phyloP scores from a whole-genome alignment of 2,329 filamentous ascomycete species.

The Penicillium sp. region DNA sequence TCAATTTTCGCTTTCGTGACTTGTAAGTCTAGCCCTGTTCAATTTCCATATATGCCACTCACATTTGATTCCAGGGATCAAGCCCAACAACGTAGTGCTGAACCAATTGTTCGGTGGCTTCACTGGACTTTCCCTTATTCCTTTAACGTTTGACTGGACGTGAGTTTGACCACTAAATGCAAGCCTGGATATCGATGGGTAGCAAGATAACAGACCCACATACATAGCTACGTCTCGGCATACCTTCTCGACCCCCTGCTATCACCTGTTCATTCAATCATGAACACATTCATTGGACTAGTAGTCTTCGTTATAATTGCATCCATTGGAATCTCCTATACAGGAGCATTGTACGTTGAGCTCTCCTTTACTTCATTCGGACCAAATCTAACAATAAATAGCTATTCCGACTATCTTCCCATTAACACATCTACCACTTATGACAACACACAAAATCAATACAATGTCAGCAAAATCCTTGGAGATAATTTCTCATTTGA shows the following conservation, averaged over 20 bases:
- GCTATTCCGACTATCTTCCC: slow-evolving; percentile 33
- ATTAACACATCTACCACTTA: slow-evolving; percentile 34
- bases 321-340: slow-evolving; percentile 34
- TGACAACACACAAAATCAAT: slow-evolving; percentile 35
- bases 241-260: slow-evolving; percentile 33
- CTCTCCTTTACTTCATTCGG: too few species aligned
- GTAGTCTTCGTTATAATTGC: slow-evolving; percentile 33
- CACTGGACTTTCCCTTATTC: slow-evolving; percentile 66
- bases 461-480: slow-evolving; percentile 36
- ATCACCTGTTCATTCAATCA: slow-evolving; percentile 29
- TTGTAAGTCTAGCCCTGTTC: slow-evolving; percentile 44
- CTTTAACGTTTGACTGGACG: slow-evolving; percentile 55
- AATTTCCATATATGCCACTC: background rate
- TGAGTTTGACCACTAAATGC: slow-evolving; percentile 13
- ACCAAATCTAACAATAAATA: slow-evolving; percentile 1
- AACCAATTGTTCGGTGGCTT: slow-evolving; percentile 62
- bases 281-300: slow-evolving; percentile 35
- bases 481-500: slow-evolving; percentile 33
- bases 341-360: slow-evolving; percentile 27
- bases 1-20: slow-evolving; percentile 67
- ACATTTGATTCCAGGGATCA: slow-evolving; percentile 39
- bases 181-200: background rate
- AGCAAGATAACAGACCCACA: background rate
- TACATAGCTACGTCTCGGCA: slow-evolving; percentile 19
- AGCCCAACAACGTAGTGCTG: slow-evolving; percentile 56